Evolutionary conservation across 352 stramenopile genomes (phyloP).

Genomic region (Phytopythium helicoides): DNA sequence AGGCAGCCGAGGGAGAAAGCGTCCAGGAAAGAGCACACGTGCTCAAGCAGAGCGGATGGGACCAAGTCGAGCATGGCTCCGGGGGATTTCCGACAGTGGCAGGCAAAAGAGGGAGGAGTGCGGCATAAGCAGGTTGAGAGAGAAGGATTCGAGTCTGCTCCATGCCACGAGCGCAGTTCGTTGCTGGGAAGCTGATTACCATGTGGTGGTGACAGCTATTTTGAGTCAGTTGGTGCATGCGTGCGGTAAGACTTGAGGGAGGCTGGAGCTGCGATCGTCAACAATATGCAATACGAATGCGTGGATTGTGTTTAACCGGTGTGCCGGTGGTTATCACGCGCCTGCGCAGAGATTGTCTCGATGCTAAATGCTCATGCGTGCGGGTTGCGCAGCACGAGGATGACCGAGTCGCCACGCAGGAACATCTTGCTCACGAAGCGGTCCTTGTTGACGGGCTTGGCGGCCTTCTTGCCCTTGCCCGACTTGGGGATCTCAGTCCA

Average conservation of each 20-base stretch:
- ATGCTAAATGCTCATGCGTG: constrained; percentile 53
- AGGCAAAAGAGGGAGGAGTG: background rate
- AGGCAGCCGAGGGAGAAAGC: constrained; percentile 30
- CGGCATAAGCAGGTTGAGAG: constrained; percentile 4
- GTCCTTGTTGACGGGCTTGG: constrained; percentile 97
- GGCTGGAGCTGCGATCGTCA: background rate
- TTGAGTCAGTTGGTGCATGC: background rate
- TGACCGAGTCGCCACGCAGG: constrained; percentile 98
- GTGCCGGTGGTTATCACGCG: too few species aligned
- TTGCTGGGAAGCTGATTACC: too few species aligned
- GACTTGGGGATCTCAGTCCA: constrained; percentile 99
- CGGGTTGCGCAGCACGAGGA: constrained; percentile 98
- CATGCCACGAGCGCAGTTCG: too few species aligned
- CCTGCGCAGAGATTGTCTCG: too few species aligned
- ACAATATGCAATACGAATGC: constrained; percentile 1
- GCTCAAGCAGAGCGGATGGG: constrained; percentile 36
- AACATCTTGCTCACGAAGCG: constrained; percentile 99
- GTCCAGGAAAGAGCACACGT: constrained; percentile 49
- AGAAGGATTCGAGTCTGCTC: too few species aligned
- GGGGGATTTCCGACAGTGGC: background rate
- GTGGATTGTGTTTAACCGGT: background rate
- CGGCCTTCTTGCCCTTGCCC: constrained; percentile 95
- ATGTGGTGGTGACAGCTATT: background rate
- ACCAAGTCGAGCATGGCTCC: constrained; percentile 22
- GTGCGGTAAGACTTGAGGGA: background rate